Evolutionary conservation across 2,329 filamentous ascomycete species (phyloP).

Genomic region (Ilyonectria sp.): DNA sequence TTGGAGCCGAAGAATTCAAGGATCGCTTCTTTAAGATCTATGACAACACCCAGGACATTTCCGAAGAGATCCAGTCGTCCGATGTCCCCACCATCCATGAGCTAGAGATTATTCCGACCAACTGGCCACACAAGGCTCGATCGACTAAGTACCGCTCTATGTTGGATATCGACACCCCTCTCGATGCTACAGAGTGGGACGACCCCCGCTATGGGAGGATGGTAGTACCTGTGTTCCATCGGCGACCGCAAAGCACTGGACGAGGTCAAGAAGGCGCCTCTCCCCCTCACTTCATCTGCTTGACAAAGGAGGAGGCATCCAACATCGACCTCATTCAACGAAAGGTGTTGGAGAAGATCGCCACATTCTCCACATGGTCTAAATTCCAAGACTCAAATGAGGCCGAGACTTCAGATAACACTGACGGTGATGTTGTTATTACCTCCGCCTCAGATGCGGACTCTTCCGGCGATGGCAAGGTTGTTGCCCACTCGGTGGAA

Average conservation of each 20-base stretch:
- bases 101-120: constrained; percentile 83
- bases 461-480: constrained; percentile 77
- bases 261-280: constrained; percentile 51
- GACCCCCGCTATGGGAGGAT: constrained; percentile 76
- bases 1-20: constrained; percentile 87
- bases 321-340: constrained; percentile 80
- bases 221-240: constrained; percentile 80
- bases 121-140: constrained; percentile 73
- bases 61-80: constrained; percentile 79
- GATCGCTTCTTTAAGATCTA: constrained; percentile 90
- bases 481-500: constrained; percentile 84
- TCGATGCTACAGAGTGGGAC: constrained; percentile 67
- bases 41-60: constrained; percentile 76
- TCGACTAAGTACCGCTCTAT: constrained; percentile 66
- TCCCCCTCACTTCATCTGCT: constrained; percentile 79
- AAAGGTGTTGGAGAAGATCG: constrained; percentile 84
- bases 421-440: constrained; percentile 79
- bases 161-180: constrained; percentile 61
- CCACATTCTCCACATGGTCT: constrained; percentile 81
- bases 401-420: constrained; percentile 64
- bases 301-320: constrained; percentile 80
- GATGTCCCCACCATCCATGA: constrained; percentile 82
- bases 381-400: constrained; percentile 70
- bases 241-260: constrained; percentile 56
- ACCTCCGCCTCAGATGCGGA: constrained; percentile 76